Evolutionary conservation across 2,329 filamentous ascomycete genomes (phyloP), one percentile per base, ranked within the genome.

Genomic region (Xylariaceae sp.): DNA sequence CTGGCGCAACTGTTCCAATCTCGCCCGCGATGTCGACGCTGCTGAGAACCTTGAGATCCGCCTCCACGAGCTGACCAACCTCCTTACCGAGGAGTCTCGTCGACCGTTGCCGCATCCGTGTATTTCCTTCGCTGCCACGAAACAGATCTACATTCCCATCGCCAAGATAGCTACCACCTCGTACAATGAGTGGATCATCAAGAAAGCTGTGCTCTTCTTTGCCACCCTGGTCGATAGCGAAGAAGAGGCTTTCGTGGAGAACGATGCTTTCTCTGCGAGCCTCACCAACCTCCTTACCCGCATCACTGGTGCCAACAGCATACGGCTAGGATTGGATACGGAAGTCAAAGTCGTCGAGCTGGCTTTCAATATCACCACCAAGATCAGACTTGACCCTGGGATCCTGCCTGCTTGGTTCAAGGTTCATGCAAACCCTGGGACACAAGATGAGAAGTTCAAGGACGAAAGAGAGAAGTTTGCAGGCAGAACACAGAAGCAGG

Each of bases 391-490:
- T 57, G 88, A 95, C 63, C 92, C 94, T 4, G 83, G 87, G 53
- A 93, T 97, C 49, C 75, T 99, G 40, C 84, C 90, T 1, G 89
- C 91, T 13, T 99, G 94, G 94, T 99, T 99, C 75, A 89, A 88
- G 60, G 83, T 85, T 6, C 78, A 79, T 64, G 69, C 64, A 7
- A 58, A 61, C 1, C 15, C 39, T 20, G 45, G 53, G 30, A 3
- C 41, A 48, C 73, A 55, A 55, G 76, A 71, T 63, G 79, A 72
- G 20, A 74, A 65, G 49, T 71, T 73, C 36, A 72, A 72, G 15
- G 72, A 76, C 23, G 78, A 80, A 49, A 80, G 82, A 57, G 81
- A 88, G 46, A 85, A 84, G 59, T 96, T 96, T 70, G 89, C 89
- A 1, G 92, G 92, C 3, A 84, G 88, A 43, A 94, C 90, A 5